phyloP scores from a whole-genome alignment of 345 rosid genomes.

The Eutrema heterophyllum region DNA sequence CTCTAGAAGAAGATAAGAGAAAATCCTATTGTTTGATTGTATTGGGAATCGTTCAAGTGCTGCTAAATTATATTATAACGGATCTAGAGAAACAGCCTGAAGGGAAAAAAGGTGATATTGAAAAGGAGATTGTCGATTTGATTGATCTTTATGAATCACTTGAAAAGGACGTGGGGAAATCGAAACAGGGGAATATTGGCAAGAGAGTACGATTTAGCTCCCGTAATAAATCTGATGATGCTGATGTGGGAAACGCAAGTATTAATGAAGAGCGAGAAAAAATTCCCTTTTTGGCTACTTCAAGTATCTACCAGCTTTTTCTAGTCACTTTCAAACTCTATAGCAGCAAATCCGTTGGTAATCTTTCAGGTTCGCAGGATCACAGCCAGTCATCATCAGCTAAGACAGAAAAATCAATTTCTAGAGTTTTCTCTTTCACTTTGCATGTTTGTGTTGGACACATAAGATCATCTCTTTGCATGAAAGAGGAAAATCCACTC shows the following conservation, averaged over 20 bases:
- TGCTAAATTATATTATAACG: slow-evolving; percentile 46
- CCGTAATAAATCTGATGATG: slow-evolving; percentile 25
- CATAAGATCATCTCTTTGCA: slow-evolving; percentile 41
- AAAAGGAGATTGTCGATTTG: slow-evolving; percentile 54
- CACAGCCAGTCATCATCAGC: slow-evolving; percentile 45
- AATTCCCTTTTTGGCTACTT: slow-evolving; percentile 57
- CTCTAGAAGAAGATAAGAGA: slow-evolving; percentile 50
- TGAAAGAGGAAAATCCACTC: slow-evolving; percentile 51
- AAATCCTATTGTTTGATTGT: slow-evolving; percentile 48
- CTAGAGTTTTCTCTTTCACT: slow-evolving; percentile 40
- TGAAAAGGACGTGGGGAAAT: slow-evolving; percentile 37
- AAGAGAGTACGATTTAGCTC: slow-evolving; percentile 43
- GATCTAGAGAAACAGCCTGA: slow-evolving; percentile 61
- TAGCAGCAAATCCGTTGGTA: slow-evolving; percentile 28
- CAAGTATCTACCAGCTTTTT: slow-evolving; percentile 62
- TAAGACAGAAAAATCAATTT: slow-evolving; percentile 38
- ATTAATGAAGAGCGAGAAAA: slow-evolving; percentile 40
- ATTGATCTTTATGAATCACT: slow-evolving; percentile 45
- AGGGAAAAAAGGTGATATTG: slow-evolving; percentile 42
- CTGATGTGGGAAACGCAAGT: slow-evolving; percentile 32
- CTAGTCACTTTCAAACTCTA: slow-evolving; percentile 32
- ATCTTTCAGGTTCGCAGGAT: slow-evolving; percentile 40
- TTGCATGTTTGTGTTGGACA: slow-evolving; percentile 53
- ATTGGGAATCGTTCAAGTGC: slow-evolving; percentile 57
- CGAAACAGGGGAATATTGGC: slow-evolving; percentile 38